Evolutionary conservation across 108 stramenopile species (phyloP).

Genomic region (Bacterosira constricta): DNA sequence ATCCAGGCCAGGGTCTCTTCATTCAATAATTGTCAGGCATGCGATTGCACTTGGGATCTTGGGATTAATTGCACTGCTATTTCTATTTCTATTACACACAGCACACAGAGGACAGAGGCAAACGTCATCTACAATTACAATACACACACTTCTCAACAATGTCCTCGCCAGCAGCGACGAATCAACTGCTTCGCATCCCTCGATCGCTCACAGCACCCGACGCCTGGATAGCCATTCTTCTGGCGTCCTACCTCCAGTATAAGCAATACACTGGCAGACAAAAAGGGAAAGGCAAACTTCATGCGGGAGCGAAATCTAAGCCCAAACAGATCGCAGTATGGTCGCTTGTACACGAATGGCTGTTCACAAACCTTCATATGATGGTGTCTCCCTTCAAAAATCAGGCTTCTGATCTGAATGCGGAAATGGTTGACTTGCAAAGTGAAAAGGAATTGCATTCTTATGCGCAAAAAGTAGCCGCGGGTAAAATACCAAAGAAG

Average conservation of each 20-base stretch:
- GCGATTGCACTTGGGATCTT: no score
- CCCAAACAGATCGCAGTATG: conserved; percentile 2
- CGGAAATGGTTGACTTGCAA: conserved; percentile 42
- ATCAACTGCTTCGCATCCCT: conserved; percentile 6
- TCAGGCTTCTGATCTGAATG: conserved; percentile 30
- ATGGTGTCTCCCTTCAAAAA: conserved; percentile 24
- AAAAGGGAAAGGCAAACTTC: not conserved
- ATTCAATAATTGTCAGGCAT: no score
- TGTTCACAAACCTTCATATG: conserved; percentile 36
- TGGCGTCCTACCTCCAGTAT: conserved; percentile 25
- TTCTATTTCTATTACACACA: no score
- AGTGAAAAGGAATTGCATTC: conserved; percentile 24
- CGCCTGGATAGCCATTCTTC: conserved; percentile 21
- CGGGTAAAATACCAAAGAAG: not conserved
- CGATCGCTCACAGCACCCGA: conserved; percentile 40
- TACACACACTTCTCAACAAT: no score
- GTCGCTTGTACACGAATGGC: conserved; percentile 23
- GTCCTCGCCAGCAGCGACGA: no score
- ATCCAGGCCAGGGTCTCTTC: no score
- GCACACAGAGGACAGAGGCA: no score
- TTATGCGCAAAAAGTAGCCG: not conserved
- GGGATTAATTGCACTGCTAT: no score
- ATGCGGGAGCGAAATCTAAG: conserved; percentile 11
- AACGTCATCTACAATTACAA: no score
- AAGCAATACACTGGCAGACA: conserved; percentile 12